Conservation (phyloP, 2,329 filamentous ascomycete species). For the Ceratocystis papillata region DNA sequence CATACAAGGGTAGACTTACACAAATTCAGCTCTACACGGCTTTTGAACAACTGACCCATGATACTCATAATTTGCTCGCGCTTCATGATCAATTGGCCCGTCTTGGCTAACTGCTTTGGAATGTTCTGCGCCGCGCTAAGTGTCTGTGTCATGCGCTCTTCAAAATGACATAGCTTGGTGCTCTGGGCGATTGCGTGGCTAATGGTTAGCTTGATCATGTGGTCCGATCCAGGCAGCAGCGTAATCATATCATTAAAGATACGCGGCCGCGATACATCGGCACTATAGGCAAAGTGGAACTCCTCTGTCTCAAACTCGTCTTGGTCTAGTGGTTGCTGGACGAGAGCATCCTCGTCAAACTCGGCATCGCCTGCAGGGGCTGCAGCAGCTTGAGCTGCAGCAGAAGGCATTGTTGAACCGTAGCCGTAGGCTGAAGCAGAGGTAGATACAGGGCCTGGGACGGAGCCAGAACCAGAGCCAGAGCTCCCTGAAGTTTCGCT, state of each 20-base stretch:
- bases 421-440: conserved; percentile 5
- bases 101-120: conserved; percentile 76
- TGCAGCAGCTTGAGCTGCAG: neutral
- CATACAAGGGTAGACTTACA: conserved; percentile 49
- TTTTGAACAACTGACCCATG: conserved; percentile 81
- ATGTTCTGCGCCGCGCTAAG: conserved; percentile 91
- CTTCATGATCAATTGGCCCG: conserved; percentile 82
- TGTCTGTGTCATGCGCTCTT: conserved; percentile 88
- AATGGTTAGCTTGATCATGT: conserved; percentile 98
- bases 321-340: conserved; percentile 69
- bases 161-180: conserved; percentile 91
- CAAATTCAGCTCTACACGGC: conserved; percentile 90
- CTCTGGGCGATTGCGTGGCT: conserved; percentile 95
- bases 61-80: conserved; percentile 87
- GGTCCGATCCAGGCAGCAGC: conserved; percentile 73
- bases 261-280: conserved; percentile 70
- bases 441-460: neutral
- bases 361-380: conserved; percentile 16
- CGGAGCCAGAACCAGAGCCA: neutral
- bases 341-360: conserved; percentile 37
- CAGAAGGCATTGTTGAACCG: conserved; percentile 1
- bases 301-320: conserved; percentile 95
- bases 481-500: conserved; percentile 25
- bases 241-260: conserved; percentile 99
- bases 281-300: conserved; percentile 96